These are phyloP conservation scores for Fusarium sp. DNA, from an alignment of 2,329 filamentous ascomycete genomes.

Conservation along the genomic window DNA sequence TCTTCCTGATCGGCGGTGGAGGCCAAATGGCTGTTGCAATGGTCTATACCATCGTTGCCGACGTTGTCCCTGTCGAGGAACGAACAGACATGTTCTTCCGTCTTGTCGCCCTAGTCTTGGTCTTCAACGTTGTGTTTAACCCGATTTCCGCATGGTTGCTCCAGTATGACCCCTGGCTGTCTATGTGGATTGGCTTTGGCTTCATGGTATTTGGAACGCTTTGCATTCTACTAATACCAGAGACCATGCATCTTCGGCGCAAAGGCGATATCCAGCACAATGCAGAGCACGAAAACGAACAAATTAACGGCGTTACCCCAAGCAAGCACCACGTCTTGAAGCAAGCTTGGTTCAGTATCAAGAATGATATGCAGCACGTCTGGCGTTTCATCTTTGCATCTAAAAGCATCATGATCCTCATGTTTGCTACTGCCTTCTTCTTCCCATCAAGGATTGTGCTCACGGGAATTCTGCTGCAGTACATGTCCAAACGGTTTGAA, in stretches of 20 bases:
- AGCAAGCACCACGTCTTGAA: slow-evolving; percentile 34
- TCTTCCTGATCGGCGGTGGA: slow-evolving; percentile 59
- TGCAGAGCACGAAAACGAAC: slow-evolving; percentile 9
- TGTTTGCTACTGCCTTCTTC: slow-evolving; percentile 51
- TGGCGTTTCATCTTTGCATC: slow-evolving; percentile 58
- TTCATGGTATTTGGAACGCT: slow-evolving; percentile 50
- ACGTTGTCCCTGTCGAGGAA: slow-evolving; percentile 56
- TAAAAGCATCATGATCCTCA: slow-evolving; percentile 55
- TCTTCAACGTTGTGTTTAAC: slow-evolving; percentile 56
- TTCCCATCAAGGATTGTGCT: slow-evolving; percentile 51
- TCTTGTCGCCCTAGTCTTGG: slow-evolving; percentile 54
- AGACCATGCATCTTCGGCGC: slow-evolving; percentile 57
- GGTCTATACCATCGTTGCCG: slow-evolving; percentile 61
- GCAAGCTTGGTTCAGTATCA: slow-evolving; percentile 46
- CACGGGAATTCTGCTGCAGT: slow-evolving; percentile 61
- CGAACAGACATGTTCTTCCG: slow-evolving; percentile 59
- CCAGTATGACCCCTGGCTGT: slow-evolving; percentile 56
- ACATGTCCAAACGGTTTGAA: slow-evolving; percentile 64
- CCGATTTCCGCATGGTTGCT: slow-evolving; percentile 59
- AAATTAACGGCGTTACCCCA: not conserved
- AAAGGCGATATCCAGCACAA: slow-evolving; percentile 46
- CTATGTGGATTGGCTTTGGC: slow-evolving; percentile 54
- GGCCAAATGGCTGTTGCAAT: slow-evolving; percentile 57
- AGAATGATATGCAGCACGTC: slow-evolving; percentile 53
- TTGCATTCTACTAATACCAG: slow-evolving; percentile 55